Conservation (phyloP, 129 eudicot genomes). For the Saposhnikovia divaricata region DNA sequence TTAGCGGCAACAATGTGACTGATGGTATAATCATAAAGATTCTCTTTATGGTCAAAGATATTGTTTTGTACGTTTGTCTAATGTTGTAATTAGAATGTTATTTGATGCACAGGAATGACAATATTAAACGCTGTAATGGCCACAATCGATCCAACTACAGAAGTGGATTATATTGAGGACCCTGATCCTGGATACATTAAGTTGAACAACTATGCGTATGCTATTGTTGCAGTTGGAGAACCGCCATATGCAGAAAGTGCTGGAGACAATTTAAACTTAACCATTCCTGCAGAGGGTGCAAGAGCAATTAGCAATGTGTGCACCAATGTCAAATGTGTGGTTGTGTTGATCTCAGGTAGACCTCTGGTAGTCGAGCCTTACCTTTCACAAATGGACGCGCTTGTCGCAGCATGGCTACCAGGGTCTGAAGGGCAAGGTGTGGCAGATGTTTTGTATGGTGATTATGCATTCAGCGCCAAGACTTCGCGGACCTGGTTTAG, state of each 20-base stretch:
- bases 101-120: conserved; percentile 5
- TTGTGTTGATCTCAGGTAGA: conserved; percentile 4
- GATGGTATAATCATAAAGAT: neutral
- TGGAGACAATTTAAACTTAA: conserved; percentile 2
- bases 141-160: conserved; percentile 3
- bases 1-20: neutral
- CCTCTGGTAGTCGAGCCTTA: conserved; percentile 6
- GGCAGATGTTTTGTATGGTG: conserved; percentile 1
- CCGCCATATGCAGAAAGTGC: neutral
- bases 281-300: neutral
- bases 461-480: neutral
- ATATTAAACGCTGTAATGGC: neutral
- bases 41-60: neutral
- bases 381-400: neutral
- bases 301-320: neutral
- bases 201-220: neutral
- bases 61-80: neutral
- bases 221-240: conserved; percentile 7
- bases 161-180: neutral
- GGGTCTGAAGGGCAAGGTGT: conserved; percentile 6
- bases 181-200: neutral
- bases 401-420: conserved; percentile 13
- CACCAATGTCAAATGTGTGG: neutral
- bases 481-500: neutral
- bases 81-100: neutral